Evolutionary conservation across 1,139 yeast genomes (phyloP), one percentile per base, ranked within the genome.

Genomic region (Geotrichum klebahnii): DNA sequence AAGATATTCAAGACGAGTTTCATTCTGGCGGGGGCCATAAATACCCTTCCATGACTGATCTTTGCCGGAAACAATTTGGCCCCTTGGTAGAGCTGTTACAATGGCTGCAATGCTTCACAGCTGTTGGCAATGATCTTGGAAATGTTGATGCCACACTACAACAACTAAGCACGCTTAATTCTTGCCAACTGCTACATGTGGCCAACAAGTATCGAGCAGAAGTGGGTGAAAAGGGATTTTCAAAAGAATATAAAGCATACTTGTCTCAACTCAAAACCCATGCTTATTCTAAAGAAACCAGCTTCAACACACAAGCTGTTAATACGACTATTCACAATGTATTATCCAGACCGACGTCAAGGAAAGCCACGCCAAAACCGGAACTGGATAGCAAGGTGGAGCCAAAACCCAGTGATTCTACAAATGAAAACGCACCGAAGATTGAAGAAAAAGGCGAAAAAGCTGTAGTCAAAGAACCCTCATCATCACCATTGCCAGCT

Each of bases 81-180:
- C 90, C 96, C 1, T 73, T 87, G 1, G 79, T 84, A 51, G 94
- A 90, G 64, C 67, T 92, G 31, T 69, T 92, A 53, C 97, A 92
- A 65, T 90, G 96, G 89, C 70, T 90, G 48, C 97, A 92, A 64
- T 84, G 92, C 47, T 79, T 89, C 67, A 80, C 96, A 73, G 61
- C 77, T 72, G 59, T 76, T 82, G 65, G 78, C 70, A 57, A 77
- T 72, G 61, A 83, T 84, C 48, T 73, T 79, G 53, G 77, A 69
- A 55, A 79, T 75, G 65, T 80, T 76, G 64, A 82, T 73, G 69
- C 73, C 3, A 70, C 75, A 1, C 59, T 73, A 31, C 73, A 69
- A 51, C 75, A 72, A 53, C 63, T 73, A 19, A 67, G 66, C 40
- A 71, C 74, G 9, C 70, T 92, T 50, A 84, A 84, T 53, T 82